Evolutionary conservation across 495 filamentous ascomycete species (phyloP), one percentile per base, ranked within the genome.

Genomic region (Aspergillus conjunctus): DNA sequence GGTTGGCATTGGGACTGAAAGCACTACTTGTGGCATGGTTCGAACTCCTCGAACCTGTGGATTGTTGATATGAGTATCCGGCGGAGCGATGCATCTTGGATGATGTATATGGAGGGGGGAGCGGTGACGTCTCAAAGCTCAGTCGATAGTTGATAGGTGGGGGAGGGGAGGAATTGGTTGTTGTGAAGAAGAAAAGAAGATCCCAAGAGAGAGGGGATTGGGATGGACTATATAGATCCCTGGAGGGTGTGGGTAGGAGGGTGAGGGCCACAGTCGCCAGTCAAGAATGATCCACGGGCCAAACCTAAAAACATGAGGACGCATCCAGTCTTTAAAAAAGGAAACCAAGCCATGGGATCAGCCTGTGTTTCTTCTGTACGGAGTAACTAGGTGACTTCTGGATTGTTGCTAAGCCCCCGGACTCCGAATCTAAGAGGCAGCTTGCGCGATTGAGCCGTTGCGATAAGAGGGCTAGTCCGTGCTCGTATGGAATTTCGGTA

Each of bases 1-100:
- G 92, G 74, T 97, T 94, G 66, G 94, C 95, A 61, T 90, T 94
- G 64, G 89, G 89, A 79, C 92, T 96, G 84, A 97, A 97, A 63
- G 95, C 94, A 73, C 92, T 96, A 79, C 93, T 95, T 46, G 91
- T 95, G 62, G 85, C 87, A 70, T 91, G 88, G 57, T 70, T 81
- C 17, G 84, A 85, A 63, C 87, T 86, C 62, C 87, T 85, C 45
- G 90, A 73, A 60, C 69, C 68, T 52, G 77, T 67, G 34, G 72
- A 69, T 51, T 66, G 65, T 53, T 72, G 59, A 46, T 68, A 69
- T 7, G 67, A 64, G 51, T 75, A 74, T 26, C 63, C 68, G 45
- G 65, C 39, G 53, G 73, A 75, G n/a, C 70, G 74, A 62, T 79
- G 69, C 76, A 79, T 76, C n/a, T 43, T 72, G 55, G 32, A 56